Base-by-base conservation (phyloP, 179 eudicot genomes). In the Drosera spatulata region DNA sequence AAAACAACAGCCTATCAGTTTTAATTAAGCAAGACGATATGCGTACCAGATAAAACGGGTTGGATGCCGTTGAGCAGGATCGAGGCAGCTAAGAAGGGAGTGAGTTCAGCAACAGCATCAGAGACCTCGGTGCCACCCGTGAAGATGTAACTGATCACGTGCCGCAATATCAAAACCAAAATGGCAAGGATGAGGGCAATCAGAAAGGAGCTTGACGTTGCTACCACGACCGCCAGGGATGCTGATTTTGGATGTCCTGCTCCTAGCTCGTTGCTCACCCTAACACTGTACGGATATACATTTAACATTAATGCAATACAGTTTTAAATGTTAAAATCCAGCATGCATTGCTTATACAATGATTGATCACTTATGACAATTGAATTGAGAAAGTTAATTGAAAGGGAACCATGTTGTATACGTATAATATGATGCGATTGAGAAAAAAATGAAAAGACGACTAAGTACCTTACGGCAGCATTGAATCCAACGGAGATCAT, bases 241-340 rank as follows among this genome's bases (percentile, higher is more conserved):
- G 85, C 82, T 5, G 85, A 75, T 37, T 78, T 81, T 3, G 85
- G 85, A 22, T 81, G 85, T 10, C 69, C 66, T 22, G 85, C 85
- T 38, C 85, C 85, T 12, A 81, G 69, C 69, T 81, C 85, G 61
- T 81, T 81, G 70, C 82, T 70, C 47, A 81, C 85, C 59, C 82
- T 73, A 58, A 81, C 85, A 75, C 85, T 81, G 67, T 38, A 22
- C 33, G 1, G 1, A 22, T 22, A 1, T 22, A 22, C 33, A 22
- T 22, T 22, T 1, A 22, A 22, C 33, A 22, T 22, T 22, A 22
- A 22, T 22, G 33, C 33, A 22, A 0, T 22, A 22, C 33, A 22
- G 33, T 22, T 22, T 22, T 22, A 22, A 22, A 22, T 22, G 33
- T 22, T 22, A 22, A 22, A 22, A 22, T 22, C 33, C 33, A 22